Evolutionary conservation across 2,329 filamentous ascomycete species (phyloP).

Genomic region (Hypoxylon sp.): DNA sequence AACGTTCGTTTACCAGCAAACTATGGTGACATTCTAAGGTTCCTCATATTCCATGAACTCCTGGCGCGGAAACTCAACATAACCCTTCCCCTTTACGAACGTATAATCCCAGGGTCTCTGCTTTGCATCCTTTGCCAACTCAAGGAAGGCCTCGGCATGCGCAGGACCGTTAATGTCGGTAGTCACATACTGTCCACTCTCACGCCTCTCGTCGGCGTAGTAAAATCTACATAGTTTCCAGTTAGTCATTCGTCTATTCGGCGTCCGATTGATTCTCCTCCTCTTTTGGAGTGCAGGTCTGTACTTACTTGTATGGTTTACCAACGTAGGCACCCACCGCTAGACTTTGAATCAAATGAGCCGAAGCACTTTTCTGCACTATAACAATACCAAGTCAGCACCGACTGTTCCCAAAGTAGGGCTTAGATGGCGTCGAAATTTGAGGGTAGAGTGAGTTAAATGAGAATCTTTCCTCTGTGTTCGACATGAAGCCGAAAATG

Average conservation of each 20-base stretch:
- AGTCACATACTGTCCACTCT: conserved; percentile 31
- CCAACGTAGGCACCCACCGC: conserved; percentile 37
- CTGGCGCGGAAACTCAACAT: conserved; percentile 18
- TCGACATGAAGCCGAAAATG: neutral
- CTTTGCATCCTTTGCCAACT: conserved; percentile 37
- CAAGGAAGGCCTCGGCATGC: conserved; percentile 37
- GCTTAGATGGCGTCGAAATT: neutral
- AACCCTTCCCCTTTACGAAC: conserved; percentile 42
- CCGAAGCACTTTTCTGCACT: conserved; percentile 46
- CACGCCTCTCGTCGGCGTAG: conserved; percentile 42
- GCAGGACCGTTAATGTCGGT: conserved; percentile 29
- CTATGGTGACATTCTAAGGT: neutral
- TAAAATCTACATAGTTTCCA: conserved; percentile 37
- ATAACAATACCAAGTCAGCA: neutral
- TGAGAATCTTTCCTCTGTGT: neutral
- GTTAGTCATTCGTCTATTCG: conserved; percentile 3
- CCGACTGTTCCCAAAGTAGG: neutral
- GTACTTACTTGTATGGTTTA: conserved; percentile 51
- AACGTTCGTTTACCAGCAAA: neutral
- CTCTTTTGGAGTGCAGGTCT: neutral
- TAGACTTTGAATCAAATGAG: conserved; percentile 45
- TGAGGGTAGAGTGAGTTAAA: neutral
- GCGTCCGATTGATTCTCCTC: no score
- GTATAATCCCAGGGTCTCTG: conserved; percentile 43
- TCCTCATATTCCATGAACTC: neutral